Evolutionary conservation across 2,329 filamentous ascomycete species (phyloP).

Genomic region (Dothiorella sarmentorum): DNA sequence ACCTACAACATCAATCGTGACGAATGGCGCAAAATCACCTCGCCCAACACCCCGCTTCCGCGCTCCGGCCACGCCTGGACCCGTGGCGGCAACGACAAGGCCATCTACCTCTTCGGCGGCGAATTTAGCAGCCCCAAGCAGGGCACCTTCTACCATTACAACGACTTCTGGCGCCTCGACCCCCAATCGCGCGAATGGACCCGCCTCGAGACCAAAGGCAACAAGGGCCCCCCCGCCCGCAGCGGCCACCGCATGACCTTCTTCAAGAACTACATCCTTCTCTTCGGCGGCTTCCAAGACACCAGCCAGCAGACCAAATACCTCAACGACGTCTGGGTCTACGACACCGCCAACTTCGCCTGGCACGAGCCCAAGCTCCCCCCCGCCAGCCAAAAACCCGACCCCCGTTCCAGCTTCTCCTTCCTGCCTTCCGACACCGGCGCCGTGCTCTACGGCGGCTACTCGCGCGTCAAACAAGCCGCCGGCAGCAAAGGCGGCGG

Average conservation of each 20-base stretch:
- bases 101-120: constrained; percentile 89
- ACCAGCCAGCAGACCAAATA: constrained; percentile 95
- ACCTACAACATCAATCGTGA: constrained; percentile 75
- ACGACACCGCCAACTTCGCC: constrained; percentile 80
- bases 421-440: constrained; percentile 87
- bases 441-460: constrained; percentile 87
- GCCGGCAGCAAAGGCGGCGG: constrained; percentile 49
- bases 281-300: constrained; percentile 97
- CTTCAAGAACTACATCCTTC: constrained; percentile 92
- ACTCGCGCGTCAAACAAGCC: constrained; percentile 78
- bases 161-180: constrained; percentile 95
- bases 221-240: constrained; percentile 75
- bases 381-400: constrained; percentile 78
- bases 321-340: constrained; percentile 89
- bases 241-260: constrained; percentile 95
- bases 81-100: constrained; percentile 76
- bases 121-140: constrained; percentile 97
- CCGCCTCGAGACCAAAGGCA: constrained; percentile 75
- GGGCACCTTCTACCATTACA: constrained; percentile 98
- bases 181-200: constrained; percentile 84
- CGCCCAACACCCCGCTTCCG: constrained; percentile 85
- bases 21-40: constrained; percentile 87
- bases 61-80: constrained; percentile 94
- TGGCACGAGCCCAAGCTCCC: constrained; percentile 79
- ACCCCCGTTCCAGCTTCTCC: constrained; percentile 87